Base-by-base conservation (phyloP, 352 stramenopile genomes). In the Pythium rhizo-oryzae region DNA sequence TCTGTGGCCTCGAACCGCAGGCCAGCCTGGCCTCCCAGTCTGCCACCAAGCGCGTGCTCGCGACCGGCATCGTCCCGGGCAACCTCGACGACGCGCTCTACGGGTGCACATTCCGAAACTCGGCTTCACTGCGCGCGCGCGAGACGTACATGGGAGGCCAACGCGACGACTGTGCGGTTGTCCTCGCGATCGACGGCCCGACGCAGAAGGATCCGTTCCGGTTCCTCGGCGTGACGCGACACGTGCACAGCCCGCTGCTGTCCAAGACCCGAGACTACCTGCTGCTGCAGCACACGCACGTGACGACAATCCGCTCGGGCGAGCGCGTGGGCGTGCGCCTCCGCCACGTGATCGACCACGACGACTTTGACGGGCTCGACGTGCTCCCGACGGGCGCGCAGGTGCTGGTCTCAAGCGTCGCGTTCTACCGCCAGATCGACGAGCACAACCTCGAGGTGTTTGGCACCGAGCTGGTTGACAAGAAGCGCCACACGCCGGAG, bases 71-170 rank as follows among this genome's bases (percentile, higher is more conserved):
- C 12, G 51, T 83, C 11, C 70, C 75, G 12, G 80, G 82, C 23
- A 77, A 70, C 9, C 37, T 90, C 18, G 80, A 89, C 23, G 82
- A 90, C 56, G 72, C 75, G 43, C 74, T 89, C 59, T 87, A 87
- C 61, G 80, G 78, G 39, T 66, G 65, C 37, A 78, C 77, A 41
- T 75, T 76, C 41, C 61, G 79, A 56, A 76, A 87, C 68, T 79
- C 78, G 25, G 30, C 58, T 9, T 77, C 76, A 15, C 62, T 86
- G n/a, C 76, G 72, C 4, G 57, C 62, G 15, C 74, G 74, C 21
- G 73, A 72, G 19, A 43, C 71, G 33, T 87, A 84, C 73, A 55
- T 80, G 25, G 71, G 84, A 16, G 68, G 75, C 23, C 57, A 70
- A 16, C 53, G 80, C 13, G 65, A 65, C 13, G 74, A 81, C 54